Evolutionary conservation across 176 grass and related monocot species (phyloP), one percentile per base, ranked within the genome.

Genomic region (Carex littledalei): DNA sequence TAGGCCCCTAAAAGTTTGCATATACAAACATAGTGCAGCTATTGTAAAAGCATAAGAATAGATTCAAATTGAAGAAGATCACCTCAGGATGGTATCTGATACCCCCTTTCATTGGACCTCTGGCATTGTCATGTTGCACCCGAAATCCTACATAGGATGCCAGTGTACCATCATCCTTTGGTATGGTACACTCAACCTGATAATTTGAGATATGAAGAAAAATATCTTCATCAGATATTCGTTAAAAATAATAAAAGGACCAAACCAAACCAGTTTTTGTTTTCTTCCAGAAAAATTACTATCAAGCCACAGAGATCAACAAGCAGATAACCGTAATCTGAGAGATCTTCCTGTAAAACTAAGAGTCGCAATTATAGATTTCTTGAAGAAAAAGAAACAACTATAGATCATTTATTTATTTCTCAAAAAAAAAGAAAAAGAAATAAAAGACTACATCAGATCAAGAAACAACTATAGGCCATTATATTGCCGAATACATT

Each of bases 71-170:
- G 37, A 71, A 72, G 31, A 8, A 43, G 17, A 72, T 70, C n/a
- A 95, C 93, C 93, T 95, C 93, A 45, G 86, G 91, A 81, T 95
- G 93, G 91, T 95, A 95, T 91, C 93, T 92, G 91, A 95, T 95
- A 82, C 93, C 93, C 82, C 93, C 93, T 82, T 95, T 95, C 93
- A 95, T 95, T 73, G 93, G 93, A n/a, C 93, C 93, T 89, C 93
- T 95, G 71, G 93, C 93, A 82, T 95, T 95, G 79, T 95, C 93
- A 63, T 95, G 93, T 67, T 95, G 93, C 29, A 95, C 85, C 80
- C 93, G 85, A 86, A 95, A 95, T 73, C 93, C 93, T 55, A 95
- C 87, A 89, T 91, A 95, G 73, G 90, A 91, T 84, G 91, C 91
- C 64, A 95, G 82, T 81, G 93, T 92, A 57, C 93, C 93, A 85